phyloP scores from a whole-genome alignment of 441 rosid genomes.

The Manihot esculenta region DNA sequence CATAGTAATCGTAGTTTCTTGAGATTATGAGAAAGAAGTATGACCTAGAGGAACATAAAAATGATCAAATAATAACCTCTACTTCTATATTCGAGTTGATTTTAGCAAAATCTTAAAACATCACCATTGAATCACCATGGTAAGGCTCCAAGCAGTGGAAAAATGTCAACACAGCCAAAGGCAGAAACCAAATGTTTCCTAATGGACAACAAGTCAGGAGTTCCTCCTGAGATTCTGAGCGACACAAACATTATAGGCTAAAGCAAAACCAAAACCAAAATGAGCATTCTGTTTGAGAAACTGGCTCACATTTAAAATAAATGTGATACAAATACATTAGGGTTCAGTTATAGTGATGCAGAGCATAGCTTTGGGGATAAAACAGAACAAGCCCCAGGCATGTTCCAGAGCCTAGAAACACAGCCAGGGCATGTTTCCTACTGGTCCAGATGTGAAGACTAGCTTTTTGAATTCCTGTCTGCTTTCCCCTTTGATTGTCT shows the following conservation, averaged over 20 bases:
- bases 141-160: background rate
- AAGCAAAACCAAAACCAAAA: background rate
- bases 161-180: background rate
- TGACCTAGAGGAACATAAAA: background rate
- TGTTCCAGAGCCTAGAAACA: too few species aligned
- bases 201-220: background rate
- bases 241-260: background rate
- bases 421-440: too few species aligned
- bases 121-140: background rate
- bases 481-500: too few species aligned
- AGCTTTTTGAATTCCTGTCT: too few species aligned
- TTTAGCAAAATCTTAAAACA: background rate
- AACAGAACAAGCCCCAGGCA: too few species aligned
- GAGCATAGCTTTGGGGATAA: too few species aligned
- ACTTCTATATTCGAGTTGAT: background rate
- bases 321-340: background rate
- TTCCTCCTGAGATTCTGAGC: background rate
- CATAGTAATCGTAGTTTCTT: background rate
- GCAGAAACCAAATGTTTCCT: background rate
- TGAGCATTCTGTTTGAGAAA: background rate
- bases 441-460: too few species aligned
- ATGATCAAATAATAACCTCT: background rate
- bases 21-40: background rate
- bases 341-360: too few species aligned
- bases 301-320: background rate